These are phyloP conservation scores for Apodospora peruviana DNA, from an alignment of 495 filamentous ascomycete genomes.

Conservation along the genomic window DNA sequence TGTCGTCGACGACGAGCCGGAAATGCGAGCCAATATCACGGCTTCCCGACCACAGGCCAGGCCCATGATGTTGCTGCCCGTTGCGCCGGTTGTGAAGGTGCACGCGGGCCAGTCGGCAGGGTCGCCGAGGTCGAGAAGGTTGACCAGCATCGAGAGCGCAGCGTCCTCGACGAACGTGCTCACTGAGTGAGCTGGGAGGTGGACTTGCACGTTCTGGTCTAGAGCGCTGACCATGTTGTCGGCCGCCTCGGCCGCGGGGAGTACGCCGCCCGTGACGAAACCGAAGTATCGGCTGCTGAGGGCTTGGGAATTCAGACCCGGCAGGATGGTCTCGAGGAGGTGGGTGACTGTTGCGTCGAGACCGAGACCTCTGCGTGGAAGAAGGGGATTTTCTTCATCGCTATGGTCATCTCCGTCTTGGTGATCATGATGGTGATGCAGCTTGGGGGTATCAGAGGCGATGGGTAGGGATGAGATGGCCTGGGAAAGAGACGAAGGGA, in stretches of 20 bases:
- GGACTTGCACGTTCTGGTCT: slow-evolving; percentile 84
- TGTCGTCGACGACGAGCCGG: slow-evolving; percentile 21
- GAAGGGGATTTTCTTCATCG: neutral
- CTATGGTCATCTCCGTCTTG: neutral
- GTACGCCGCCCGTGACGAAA: slow-evolving; percentile 78
- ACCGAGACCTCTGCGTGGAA: slow-evolving; percentile 8
- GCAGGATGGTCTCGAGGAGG: slow-evolving; percentile 56
- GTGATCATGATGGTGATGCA: neutral
- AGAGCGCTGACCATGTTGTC: slow-evolving; percentile 72
- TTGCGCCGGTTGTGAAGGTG: slow-evolving; percentile 87
- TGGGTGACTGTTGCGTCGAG: slow-evolving; percentile 26
- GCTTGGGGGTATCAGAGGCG: neutral
- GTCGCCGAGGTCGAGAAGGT: slow-evolving; percentile 57
- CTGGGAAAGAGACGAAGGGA: neutral
- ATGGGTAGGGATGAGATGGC: neutral
- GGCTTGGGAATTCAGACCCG: slow-evolving; percentile 58
- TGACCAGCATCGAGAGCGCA: slow-evolving; percentile 61
- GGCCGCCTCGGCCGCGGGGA: slow-evolving; percentile 76
- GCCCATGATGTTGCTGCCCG: slow-evolving; percentile 77
- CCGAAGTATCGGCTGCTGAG: slow-evolving; percentile 70
- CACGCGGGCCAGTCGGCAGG: slow-evolving; percentile 45
- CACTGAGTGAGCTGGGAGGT: slow-evolving; percentile 69
- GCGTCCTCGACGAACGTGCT: slow-evolving; percentile 68
- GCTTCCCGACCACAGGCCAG: slow-evolving; percentile 71
- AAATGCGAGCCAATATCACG: slow-evolving; percentile 43